Conservation (phyloP, 306 rosid genomes). For the Corylus heterophylla region DNA sequence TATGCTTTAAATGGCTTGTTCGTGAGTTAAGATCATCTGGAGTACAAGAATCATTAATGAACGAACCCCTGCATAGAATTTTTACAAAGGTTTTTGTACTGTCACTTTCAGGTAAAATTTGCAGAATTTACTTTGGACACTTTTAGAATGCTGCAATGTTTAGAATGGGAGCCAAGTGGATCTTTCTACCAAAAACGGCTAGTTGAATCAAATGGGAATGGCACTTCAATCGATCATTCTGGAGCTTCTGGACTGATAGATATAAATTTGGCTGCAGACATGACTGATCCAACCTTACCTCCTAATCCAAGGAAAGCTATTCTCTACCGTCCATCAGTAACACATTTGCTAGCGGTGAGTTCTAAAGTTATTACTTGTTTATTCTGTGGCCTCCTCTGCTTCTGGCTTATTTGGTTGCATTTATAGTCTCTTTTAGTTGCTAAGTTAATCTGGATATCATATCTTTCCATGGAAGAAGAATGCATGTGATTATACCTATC, state of each 20-base stretch:
- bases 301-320: constrained; percentile 91
- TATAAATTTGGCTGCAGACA: constrained; percentile 79
- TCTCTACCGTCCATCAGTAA: constrained; percentile 86
- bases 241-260: constrained; percentile 86
- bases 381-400: not conserved
- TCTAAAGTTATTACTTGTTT: constrained; percentile 10
- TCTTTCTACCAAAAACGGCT: constrained; percentile 67
- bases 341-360: constrained; percentile 94
- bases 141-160: constrained; percentile 88
- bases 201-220: constrained; percentile 64
- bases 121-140: constrained; percentile 92
- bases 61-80: not conserved
- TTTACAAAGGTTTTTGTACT: constrained; percentile 30
- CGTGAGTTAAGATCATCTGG: constrained; percentile 19
- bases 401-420: constrained; percentile 8
- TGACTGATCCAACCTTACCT: constrained; percentile 83
- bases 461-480: constrained; percentile 3
- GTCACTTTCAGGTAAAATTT: constrained; percentile 80
- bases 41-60: not conserved
- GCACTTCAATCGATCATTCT: constrained; percentile 66
- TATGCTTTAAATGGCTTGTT: constrained; percentile 5
- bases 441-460: constrained; percentile 11
- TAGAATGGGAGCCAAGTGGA: constrained; percentile 98
- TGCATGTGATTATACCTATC: not conserved
- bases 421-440: constrained; percentile 5